These are phyloP conservation scores for Rhizopogon vulgaris DNA, from an alignment of 768 basidiomycete genomes.

Conservation along the genomic window DNA sequence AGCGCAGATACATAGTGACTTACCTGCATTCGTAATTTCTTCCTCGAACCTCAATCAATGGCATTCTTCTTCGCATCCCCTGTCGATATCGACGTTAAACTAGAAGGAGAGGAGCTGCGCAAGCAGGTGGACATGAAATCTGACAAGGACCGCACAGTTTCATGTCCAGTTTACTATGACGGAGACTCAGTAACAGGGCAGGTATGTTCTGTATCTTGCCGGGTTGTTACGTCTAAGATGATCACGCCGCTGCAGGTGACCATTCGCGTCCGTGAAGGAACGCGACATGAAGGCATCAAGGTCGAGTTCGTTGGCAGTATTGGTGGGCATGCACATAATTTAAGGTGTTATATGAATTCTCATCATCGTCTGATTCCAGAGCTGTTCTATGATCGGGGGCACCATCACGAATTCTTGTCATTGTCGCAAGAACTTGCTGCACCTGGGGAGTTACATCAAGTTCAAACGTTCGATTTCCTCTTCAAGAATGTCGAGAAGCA, in stretches of 20 bases:
- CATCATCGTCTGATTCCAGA: conserved; percentile 32
- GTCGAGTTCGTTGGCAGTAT: conserved; percentile 97
- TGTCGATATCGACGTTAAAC: conserved; percentile 85
- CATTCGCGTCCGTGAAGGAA: conserved; percentile 89
- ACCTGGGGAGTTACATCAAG: conserved; percentile 95
- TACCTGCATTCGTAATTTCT: background rate
- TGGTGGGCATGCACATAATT: conserved; percentile 44
- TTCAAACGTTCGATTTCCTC: conserved; percentile 92
- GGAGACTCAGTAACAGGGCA: conserved; percentile 88
- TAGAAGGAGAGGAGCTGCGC: conserved; percentile 80
- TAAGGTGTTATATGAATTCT: background rate
- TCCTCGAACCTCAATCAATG: conserved; percentile 28
- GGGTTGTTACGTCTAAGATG: background rate
- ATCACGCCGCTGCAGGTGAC: conserved; percentile 47
- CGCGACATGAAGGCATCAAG: conserved; percentile 97
- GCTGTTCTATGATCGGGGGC: conserved; percentile 95
- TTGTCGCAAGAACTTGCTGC: conserved; percentile 92
- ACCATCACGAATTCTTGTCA: conserved; percentile 97
- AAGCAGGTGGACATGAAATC: conserved; percentile 87
- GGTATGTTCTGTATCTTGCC: conserved; percentile 37
- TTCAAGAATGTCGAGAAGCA: conserved; percentile 99
- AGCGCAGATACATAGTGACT: too few relatives aligned
- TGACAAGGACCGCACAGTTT: conserved; percentile 79
- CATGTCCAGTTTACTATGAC: conserved; percentile 93
- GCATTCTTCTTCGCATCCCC: conserved; percentile 90